These are phyloP conservation scores for Naganishia cerealis DNA, from an alignment of 1,284 basidiomycete genomes.

Conservation along the genomic window DNA sequence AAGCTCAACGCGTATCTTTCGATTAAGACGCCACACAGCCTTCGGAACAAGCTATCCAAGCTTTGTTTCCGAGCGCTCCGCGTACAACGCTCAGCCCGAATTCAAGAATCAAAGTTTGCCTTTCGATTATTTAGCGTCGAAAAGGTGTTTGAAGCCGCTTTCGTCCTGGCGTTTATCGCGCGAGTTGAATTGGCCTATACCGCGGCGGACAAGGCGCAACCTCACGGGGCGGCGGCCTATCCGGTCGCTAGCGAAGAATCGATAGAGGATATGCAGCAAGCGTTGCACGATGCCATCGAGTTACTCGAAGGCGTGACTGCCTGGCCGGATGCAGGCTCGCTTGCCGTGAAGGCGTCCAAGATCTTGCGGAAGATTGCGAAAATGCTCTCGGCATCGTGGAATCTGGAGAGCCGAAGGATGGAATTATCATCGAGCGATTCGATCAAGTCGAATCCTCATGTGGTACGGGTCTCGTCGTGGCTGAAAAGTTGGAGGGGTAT, in stretches of 20 bases:
- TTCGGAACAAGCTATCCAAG: slow-evolving; percentile 42
- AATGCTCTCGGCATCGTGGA: slow-evolving; percentile 10
- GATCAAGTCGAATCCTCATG: slow-evolving; percentile 23
- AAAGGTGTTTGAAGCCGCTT: slow-evolving; percentile 46
- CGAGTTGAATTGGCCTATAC: slow-evolving; percentile 44
- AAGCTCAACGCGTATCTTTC: slow-evolving; percentile 44
- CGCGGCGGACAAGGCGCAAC: slow-evolving; percentile 16
- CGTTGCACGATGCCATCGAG: slow-evolving; percentile 41
- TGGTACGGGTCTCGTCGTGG: slow-evolving; percentile 37
- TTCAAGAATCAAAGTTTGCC: slow-evolving; percentile 47
- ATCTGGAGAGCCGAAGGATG: slow-evolving; percentile 1
- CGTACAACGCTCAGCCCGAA: slow-evolving; percentile 46
- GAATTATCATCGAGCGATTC: slow-evolving; percentile 8
- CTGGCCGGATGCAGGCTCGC: slow-evolving; percentile 34
- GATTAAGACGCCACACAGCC: slow-evolving; percentile 38
- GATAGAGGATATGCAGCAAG: slow-evolving; percentile 41
- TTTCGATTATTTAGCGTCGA: slow-evolving; percentile 45
- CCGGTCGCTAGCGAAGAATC: slow-evolving; percentile 32
- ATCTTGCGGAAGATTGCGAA: slow-evolving; percentile 41
- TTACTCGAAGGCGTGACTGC: slow-evolving; percentile 44
- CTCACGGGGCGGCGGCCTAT: slow-evolving; percentile 32
- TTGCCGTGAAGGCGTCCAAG: slow-evolving; percentile 41
- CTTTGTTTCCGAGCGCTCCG: slow-evolving; percentile 44
- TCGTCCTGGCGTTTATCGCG: slow-evolving; percentile 44
- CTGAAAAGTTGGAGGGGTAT: slow-evolving; percentile 42